Percentiles rank a stretch among this genome's conserved stretches.
Evolutionary conservation across 345 rosid species (phyloP).

Genomic region (Limnanthes douglasii): DNA sequence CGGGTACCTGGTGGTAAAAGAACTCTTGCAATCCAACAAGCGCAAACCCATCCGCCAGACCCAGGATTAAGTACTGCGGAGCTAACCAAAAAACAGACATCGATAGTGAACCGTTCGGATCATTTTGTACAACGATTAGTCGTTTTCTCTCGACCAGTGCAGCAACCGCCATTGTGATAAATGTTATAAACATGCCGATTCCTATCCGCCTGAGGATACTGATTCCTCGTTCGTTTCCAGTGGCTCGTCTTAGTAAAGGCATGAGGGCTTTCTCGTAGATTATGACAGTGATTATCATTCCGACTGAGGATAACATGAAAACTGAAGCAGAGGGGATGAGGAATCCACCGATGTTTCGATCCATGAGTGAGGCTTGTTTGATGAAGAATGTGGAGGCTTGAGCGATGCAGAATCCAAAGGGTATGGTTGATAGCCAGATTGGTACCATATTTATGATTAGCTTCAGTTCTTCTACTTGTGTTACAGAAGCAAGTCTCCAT

Average conservation of each 20-base stretch:
- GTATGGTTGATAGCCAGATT: slow-evolving; percentile 63
- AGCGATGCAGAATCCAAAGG: slow-evolving; percentile 66
- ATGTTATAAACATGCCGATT: slow-evolving; percentile 26
- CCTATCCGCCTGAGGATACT: slow-evolving; percentile 33
- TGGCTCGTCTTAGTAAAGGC: slow-evolving; percentile 19
- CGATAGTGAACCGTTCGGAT: slow-evolving; percentile 7
- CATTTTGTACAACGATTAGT: slow-evolving; percentile 9
- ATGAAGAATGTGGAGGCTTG: slow-evolving; percentile 81
- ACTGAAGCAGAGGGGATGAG: slow-evolving; percentile 29
- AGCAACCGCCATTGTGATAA: slow-evolving; percentile 23
- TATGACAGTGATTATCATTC: slow-evolving; percentile 20
- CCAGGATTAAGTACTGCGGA: slow-evolving; percentile 35
- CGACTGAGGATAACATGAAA: slow-evolving; percentile 19
- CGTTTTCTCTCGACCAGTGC: slow-evolving; percentile 34
- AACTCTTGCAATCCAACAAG: slow-evolving; percentile 54
- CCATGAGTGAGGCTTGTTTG: slow-evolving; percentile 54
- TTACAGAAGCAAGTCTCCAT: slow-evolving; percentile 73
- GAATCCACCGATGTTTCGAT: slow-evolving; percentile 26
- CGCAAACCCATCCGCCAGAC: slow-evolving; percentile 37
- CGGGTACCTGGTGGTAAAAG: slow-evolving; percentile 58
- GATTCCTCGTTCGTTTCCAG: slow-evolving; percentile 33
- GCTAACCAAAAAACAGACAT: slow-evolving; percentile 29
- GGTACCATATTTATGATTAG: slow-evolving; percentile 80
- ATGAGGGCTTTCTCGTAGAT: slow-evolving; percentile 30
- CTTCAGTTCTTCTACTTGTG: slow-evolving; percentile 76